A percentile compares a stretch with the other conserved stretches of the same genome.
These are phyloP conservation scores for Penicillium sp. DNA, from an alignment of 2,329 filamentous ascomycete genomes.

Conservation along the genomic window DNA sequence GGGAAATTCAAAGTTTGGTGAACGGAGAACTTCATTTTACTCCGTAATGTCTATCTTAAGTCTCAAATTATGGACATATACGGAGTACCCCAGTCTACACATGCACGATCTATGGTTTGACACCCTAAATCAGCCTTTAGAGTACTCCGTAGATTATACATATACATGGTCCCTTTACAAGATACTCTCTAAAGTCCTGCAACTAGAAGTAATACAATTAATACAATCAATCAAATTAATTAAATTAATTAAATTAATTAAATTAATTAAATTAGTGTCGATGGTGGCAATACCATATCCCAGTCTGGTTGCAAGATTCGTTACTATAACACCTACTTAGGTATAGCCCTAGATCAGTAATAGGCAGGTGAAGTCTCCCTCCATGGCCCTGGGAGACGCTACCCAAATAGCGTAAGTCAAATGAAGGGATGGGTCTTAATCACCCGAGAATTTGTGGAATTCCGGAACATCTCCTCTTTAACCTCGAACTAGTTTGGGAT, in stretches of 20 bases:
- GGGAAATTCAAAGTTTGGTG: background rate
- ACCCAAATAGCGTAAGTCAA: background rate
- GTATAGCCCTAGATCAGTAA: background rate
- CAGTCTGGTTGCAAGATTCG: background rate
- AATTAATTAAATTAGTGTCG: background rate
- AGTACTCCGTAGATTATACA: background rate
- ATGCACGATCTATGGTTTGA: background rate
- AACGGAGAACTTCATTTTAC: background rate
- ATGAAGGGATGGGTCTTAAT: constrained; percentile 5
- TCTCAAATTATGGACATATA: background rate
- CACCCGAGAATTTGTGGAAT: background rate
- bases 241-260: background rate
- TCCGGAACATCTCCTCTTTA: constrained; percentile 1
- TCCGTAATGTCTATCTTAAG: too few species aligned
- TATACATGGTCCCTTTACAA: too few species aligned
- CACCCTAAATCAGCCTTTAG: background rate
- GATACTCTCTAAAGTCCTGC: background rate
- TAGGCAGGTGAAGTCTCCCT: background rate
- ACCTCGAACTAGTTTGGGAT: constrained; percentile 6
- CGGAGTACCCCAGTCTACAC: background rate
- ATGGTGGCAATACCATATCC: background rate
- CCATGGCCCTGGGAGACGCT: constrained; percentile 9
- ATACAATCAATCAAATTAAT: background rate
- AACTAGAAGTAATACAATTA: background rate
- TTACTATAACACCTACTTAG: background rate